Conservation (phyloP, 441 rosid species). For the Daphne laureola region DNA sequence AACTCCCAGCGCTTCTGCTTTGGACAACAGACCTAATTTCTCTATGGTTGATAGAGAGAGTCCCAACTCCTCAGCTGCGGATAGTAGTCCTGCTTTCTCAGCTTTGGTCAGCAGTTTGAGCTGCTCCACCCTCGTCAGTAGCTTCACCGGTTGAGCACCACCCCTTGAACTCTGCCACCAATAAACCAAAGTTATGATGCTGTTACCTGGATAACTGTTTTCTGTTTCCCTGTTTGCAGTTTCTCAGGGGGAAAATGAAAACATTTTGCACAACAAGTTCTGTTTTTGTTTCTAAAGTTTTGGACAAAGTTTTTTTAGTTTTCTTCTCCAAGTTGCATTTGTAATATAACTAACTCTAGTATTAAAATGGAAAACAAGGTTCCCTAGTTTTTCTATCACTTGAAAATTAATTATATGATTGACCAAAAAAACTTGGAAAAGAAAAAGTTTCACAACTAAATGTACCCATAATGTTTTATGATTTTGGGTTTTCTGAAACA, state of each 20-base stretch:
- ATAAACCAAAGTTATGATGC: not conserved
- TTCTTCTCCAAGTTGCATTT: too few relatives aligned
- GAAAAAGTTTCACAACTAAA: too few relatives aligned
- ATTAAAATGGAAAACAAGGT: too few relatives aligned
- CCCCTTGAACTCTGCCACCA: conserved; percentile 30
- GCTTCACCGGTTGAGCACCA: conserved; percentile 49
- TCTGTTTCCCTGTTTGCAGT: not conserved
- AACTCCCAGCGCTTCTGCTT: conserved; percentile 80
- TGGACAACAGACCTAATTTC: conserved; percentile 83
- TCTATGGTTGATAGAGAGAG: conserved; percentile 72
- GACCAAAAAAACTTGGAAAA: too few relatives aligned
- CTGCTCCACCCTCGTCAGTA: conserved; percentile 80
- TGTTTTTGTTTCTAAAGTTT: not conserved
- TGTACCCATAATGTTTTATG: too few relatives aligned
- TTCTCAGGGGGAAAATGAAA: not conserved
- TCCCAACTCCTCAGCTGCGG: conserved; percentile 82
- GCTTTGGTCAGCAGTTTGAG: conserved; percentile 79
- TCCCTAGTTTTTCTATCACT: too few relatives aligned
- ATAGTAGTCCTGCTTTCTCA: conserved; percentile 77
- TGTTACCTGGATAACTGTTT: not conserved
- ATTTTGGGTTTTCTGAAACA: not conserved
- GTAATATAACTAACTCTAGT: too few relatives aligned
- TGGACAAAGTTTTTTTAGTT: too few relatives aligned
- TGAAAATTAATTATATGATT: too few relatives aligned
- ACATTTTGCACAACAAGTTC: not conserved